Evolutionary conservation across 1,139 yeast species (phyloP), one percentile per base, ranked within the genome.

Genomic region (Meyerozyma smithsonii): DNA sequence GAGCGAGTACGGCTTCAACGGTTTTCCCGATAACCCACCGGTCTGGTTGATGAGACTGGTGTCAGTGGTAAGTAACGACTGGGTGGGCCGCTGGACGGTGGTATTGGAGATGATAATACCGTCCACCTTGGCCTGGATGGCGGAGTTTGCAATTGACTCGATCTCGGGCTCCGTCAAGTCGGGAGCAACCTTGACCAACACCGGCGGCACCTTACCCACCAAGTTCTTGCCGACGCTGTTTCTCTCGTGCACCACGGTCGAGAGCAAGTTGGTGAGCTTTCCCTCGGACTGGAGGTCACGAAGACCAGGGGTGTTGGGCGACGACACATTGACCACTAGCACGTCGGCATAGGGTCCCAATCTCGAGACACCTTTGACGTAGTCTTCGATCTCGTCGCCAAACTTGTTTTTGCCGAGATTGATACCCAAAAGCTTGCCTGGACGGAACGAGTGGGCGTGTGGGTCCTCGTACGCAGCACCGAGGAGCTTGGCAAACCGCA

Each of bases 281-380:
- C 72, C 73, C 52, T 87, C 96, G 45, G 69, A 77, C 64, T 90
- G 98, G 48, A 90, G 73, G 50, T 82, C 88, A 54, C 97, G 78
- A 48, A 90, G 72, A 2, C 97, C 97, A 2, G 97, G 97, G 1
- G 97, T 92, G 58, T 90, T 90, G 45, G 98, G 98, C 37, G 95
- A 85, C 0, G 96, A 88, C n/a, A 90, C 96, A 54, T 90, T 90
- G 47, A 90, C 76, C 30, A 90, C 92, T 43, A 90, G 67, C 5
- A 87, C 90, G 63, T 92, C 97, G 4, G 97, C 96, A 53, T 74
- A 81, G 11, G 82, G 79, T 8, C 95, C 95, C 50, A 90, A 77
- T 41, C 83, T 70, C 44, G 78, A 77, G 30, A 92, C 95, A 43
- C 98, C 98, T 47, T 76, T 73, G 39, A 85, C 77, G 55, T 88